Evolutionary conservation across 768 basidiomycete species (phyloP), one percentile per base, ranked within the genome.

Genomic region (Paxillus ammoniavirescens): DNA sequence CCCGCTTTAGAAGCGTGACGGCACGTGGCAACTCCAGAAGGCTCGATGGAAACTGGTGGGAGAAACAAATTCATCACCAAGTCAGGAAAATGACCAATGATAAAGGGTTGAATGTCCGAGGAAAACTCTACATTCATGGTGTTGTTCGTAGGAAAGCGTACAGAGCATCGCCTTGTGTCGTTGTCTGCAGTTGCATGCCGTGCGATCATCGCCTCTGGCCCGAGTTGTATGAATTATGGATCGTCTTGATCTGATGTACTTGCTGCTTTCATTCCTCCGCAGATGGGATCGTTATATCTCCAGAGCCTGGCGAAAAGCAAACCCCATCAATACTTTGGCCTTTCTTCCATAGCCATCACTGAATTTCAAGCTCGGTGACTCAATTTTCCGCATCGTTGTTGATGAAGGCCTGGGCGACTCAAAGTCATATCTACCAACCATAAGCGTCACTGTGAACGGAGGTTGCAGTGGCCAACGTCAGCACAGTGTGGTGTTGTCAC

Each of bases 281-380:
- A 66, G 60, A 64, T 62, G 62, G 65, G 62, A 60, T 55, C 57
- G 8, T 45, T 26, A 15, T 31, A 13, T 31, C 17, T 28, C 43
- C 13, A 45, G 26, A 45, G 43, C 31, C 43, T 28, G 43, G 9
- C 3, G 18, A 30, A 6, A 28, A 45, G 13, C 42, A 15, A 26
- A 12, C 15, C 10, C 26, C 9, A 28, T 45, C 43, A 45, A 30
- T 8, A n/a, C 28, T 15, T 44, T 14, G 21, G 21, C 13, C 43
- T 14, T 50, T 54, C 60, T 57, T 67, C 65, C 65, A 67, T 66
- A 62, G 31, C 56, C 37, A 62, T 62, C 54, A 65, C 51, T 56
- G 54, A 67, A 65, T 65, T 59, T 60, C 53, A 64, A 33, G 26
- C 31, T 51, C 49, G 46, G 55, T 41, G 43, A 52, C 30, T 44